A percentile compares a stretch with the other conserved stretches of the same genome.
phyloP scores from a whole-genome alignment of 2,329 filamentous ascomycete genomes.

The Coniochaeta sp. region DNA sequence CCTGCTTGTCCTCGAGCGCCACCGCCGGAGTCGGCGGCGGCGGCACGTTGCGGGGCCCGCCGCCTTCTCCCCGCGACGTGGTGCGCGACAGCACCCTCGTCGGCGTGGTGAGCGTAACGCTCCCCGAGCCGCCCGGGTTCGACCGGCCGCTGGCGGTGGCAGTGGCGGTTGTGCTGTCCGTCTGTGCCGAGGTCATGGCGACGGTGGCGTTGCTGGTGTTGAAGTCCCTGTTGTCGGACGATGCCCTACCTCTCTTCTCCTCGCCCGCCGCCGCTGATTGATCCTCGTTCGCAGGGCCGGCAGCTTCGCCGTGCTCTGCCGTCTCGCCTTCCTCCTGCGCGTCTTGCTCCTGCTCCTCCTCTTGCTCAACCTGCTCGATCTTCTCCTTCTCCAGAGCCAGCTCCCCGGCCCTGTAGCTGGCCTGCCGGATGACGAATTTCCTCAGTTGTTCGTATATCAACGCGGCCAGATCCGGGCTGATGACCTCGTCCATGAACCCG shows the following conservation, averaged over 20 bases:
- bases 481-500: slow-evolving; percentile 65
- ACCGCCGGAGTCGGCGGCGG: slow-evolving; percentile 12
- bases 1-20: slow-evolving; percentile 3
- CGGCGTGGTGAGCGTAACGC: background rate
- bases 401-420: slow-evolving; percentile 12
- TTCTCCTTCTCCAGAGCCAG: background rate
- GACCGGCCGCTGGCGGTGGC: background rate
- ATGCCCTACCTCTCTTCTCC: background rate
- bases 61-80: background rate
- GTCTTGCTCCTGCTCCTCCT: background rate
- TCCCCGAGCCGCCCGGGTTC: background rate
- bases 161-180: background rate
- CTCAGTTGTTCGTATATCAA: slow-evolving; percentile 53
- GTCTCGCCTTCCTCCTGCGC: background rate
- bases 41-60: background rate
- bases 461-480: slow-evolving; percentile 53
- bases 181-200: background rate
- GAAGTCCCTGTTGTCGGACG: background rate
- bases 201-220: background rate
- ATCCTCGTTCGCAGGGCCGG: background rate
- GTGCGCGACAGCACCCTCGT: background rate
- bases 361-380: background rate
- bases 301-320: background rate
- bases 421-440: slow-evolving; percentile 30
- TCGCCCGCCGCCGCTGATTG: background rate